Evolutionary conservation across 768 basidiomycete genomes (phyloP), one percentile per base, ranked within the genome.

Genomic region (Porphyrellus cyaneotinctus): DNA sequence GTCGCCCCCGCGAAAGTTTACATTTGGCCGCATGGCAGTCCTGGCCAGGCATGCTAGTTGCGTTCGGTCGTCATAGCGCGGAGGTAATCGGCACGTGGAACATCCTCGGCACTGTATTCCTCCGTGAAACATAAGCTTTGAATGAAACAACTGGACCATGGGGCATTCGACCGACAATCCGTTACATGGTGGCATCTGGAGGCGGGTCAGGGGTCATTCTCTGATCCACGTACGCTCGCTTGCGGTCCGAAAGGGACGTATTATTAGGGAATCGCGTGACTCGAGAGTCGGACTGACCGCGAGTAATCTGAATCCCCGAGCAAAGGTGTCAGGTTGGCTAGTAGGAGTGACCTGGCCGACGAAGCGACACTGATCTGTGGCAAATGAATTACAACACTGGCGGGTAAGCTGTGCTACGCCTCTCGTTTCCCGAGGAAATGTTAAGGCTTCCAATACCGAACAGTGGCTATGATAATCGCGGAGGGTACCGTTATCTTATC

Each of bases 1-100:
- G 22, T 20, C 18, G 23, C 47, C 64, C 39, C 63, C 63, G 63
- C 63, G 63, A 64, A 66, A 54, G 54, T 65, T 63, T 53, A 13
- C 45, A 35, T 22, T 32, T 35, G 36, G 33, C 31, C 39, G 38
- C 52, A 54, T 41, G 28, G 18, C 32, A 26, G 41, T 22, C 23
- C 36, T 24, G 28, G 15, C 18, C 31, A 32, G 26, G 42, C 31
- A 39, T 49, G 32, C 49, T 49, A 43, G 30, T 18, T 30, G 23
- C 31, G 43, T 11, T 38, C 41, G 23, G 37, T 47, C 49, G 12
- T 53, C 26, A 45, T 18, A 17, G 36, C n/a, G 32, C 48, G 38
- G 42, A 47, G 42, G 48, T 15, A 50, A 43, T 49, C 43, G 18
- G 24, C 60, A 53, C 53, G 60, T 62, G 60, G 61, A 39, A 48